A percentile compares a stretch with the other conserved stretches of the same genome.
Evolutionary conservation across 2,329 filamentous ascomycete species (phyloP).

Genomic region (Colletotrichum chlorophyti): DNA sequence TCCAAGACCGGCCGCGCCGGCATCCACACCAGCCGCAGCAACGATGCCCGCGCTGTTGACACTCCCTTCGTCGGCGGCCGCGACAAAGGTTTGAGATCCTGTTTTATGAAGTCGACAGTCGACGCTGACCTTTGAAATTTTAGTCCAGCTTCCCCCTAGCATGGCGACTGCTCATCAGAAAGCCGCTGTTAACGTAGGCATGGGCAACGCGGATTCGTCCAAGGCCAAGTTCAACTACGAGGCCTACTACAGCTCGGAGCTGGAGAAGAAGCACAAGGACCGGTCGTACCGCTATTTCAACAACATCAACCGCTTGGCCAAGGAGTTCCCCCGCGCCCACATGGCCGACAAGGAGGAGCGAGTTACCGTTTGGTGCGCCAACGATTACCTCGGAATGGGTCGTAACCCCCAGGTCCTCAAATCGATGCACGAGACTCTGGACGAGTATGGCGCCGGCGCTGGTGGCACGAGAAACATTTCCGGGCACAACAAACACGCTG

Average conservation of each 20-base stretch:
- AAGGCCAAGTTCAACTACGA: conserved; percentile 85
- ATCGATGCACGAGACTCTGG: conserved; percentile 92
- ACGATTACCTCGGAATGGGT: conserved; percentile 98
- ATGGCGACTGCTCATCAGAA: conserved; percentile 37
- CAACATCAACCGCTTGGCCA: conserved; percentile 98
- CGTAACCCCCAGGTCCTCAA: conserved; percentile 86
- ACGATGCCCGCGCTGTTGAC: conserved; percentile 82
- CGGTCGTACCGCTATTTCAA: conserved; percentile 99
- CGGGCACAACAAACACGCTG: conserved; percentile 94
- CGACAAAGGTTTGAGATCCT: conserved; percentile 55
- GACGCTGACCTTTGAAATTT: conserved; percentile 30
- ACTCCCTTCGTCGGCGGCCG: conserved; percentile 54
- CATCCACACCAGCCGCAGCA: conserved; percentile 80
- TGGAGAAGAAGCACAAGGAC: conserved; percentile 99
- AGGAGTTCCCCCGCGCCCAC: conserved; percentile 95
- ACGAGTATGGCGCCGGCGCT: conserved; percentile 93
- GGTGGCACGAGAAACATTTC: conserved; percentile 98
- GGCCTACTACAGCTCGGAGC: conserved; percentile 82
- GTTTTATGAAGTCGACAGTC: neutral
- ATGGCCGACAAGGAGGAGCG: conserved; percentile 82
- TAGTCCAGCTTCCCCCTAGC: conserved; percentile 44
- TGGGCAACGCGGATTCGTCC: conserved; percentile 25
- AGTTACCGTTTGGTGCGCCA: conserved; percentile 98
- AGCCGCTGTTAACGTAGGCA: conserved; percentile 33
- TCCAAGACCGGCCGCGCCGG: conserved; percentile 68